These are phyloP conservation scores for Geotrichum ghanense DNA, from an alignment of 805 yeast genomes.

Conservation along the genomic window DNA sequence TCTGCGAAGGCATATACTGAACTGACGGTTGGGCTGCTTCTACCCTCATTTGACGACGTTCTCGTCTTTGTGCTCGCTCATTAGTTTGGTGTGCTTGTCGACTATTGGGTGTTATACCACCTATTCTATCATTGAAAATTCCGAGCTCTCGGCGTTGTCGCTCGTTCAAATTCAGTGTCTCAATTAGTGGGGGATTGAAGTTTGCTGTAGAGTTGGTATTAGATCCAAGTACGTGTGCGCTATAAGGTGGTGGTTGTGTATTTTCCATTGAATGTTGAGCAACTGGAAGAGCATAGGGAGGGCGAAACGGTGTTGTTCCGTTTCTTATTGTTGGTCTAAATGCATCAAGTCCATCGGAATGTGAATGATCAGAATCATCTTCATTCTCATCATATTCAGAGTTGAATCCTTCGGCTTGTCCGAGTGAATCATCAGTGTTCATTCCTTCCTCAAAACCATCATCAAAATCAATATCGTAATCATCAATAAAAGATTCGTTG, in stretches of 20 bases:
- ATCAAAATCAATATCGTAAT: not conserved
- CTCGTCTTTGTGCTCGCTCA: not conserved
- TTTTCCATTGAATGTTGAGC: not conserved
- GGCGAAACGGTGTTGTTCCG: not conserved
- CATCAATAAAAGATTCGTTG: conserved; percentile 8
- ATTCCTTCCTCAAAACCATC: not conserved
- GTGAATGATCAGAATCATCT: not conserved
- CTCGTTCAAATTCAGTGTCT: not conserved
- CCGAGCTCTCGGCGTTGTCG: not conserved
- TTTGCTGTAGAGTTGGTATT: not conserved
- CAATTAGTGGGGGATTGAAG: not conserved
- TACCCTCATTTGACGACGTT: not conserved
- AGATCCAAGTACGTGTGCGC: no score
- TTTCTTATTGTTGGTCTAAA: not conserved
- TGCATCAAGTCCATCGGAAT: not conserved
- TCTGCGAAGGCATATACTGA: not conserved
- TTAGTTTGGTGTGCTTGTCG: not conserved
- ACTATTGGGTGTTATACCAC: not conserved
- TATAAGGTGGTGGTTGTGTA: not conserved
- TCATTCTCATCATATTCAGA: conserved; percentile 5
- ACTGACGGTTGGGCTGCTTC: not conserved
- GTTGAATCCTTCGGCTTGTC: conserved; percentile 1
- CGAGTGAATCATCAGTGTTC: not conserved
- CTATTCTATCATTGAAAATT: not conserved
- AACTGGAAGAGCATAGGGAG: not conserved